A percentile compares a stretch with the other conserved stretches of the same genome.
phyloP scores from a whole-genome alignment of 345 rosid species.

The Linum trigynum region DNA sequence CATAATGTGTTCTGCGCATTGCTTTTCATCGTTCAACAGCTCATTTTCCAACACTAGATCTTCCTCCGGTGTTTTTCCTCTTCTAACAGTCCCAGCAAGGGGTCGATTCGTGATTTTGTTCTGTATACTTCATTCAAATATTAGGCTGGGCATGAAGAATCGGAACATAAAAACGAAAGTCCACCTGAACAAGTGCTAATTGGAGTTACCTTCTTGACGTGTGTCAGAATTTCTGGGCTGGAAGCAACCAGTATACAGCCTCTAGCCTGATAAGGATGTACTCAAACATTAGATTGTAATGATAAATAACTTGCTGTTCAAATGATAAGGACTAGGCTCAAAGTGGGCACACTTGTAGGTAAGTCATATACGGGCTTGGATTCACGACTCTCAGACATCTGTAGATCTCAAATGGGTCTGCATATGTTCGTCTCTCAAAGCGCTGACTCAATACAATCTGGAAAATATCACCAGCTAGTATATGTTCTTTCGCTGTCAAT shows the following conservation, averaged over 20 bases:
- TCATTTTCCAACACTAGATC: conserved; percentile 61
- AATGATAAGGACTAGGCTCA: conserved; percentile 9
- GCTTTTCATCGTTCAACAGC: conserved; percentile 80
- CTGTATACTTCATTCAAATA: conserved; percentile 26
- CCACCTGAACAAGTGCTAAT: background rate
- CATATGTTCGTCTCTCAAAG: conserved; percentile 81
- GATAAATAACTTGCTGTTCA: background rate
- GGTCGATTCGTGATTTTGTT: conserved; percentile 64
- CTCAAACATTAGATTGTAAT: conserved; percentile 8
- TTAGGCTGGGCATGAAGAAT: background rate
- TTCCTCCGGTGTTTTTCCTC: conserved; percentile 83
- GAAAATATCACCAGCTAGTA: conserved; percentile 84
- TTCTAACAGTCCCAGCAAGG: conserved; percentile 86
- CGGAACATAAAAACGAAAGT: background rate
- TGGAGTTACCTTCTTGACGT: conserved; percentile 57
- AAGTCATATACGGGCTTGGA: conserved; percentile 95
- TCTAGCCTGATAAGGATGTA: conserved; percentile 52
- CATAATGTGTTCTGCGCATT: conserved; percentile 96
- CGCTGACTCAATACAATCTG: conserved; percentile 96
- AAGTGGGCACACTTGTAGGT: conserved; percentile 52
- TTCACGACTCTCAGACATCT: conserved; percentile 87
- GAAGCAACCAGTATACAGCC: conserved; percentile 90
- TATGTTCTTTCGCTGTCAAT: conserved; percentile 71
- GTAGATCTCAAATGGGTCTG: conserved; percentile 91
- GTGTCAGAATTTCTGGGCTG: conserved; percentile 89